Percentiles rank a stretch among this genome's conserved stretches.
Evolutionary conservation across 2,329 filamentous ascomycete genomes (phyloP).

Genomic region (Stenocarpella maydis): DNA sequence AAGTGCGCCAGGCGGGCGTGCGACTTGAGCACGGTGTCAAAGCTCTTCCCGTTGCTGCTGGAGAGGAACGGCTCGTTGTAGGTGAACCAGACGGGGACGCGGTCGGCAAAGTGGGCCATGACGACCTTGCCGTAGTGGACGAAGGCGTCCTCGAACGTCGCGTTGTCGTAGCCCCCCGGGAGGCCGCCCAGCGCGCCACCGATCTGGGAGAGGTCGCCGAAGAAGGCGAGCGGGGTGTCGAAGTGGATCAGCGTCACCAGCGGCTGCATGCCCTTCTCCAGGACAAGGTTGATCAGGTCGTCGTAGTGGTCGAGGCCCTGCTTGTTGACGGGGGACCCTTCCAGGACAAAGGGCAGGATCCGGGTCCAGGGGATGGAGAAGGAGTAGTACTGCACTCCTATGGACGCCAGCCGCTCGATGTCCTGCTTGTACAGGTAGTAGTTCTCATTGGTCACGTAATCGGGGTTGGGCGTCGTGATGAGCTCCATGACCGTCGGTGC

Average conservation of each 20-base stretch:
- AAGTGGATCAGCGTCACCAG: conserved; percentile 58
- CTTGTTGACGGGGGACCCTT: conserved; percentile 59
- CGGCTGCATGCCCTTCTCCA: conserved; percentile 59
- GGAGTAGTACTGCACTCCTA: conserved; percentile 60
- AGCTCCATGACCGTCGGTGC: conserved; percentile 54
- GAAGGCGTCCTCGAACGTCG: conserved; percentile 58
- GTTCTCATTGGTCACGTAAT: conserved; percentile 55
- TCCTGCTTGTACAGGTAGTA: conserved; percentile 66
- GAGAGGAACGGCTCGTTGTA: conserved; percentile 61
- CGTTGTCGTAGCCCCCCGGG: conserved; percentile 55
- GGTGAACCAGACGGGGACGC: conserved; percentile 61
- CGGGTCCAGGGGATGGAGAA: conserved; percentile 62
- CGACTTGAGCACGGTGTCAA: conserved; percentile 54
- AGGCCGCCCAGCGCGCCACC: conserved; percentile 46
- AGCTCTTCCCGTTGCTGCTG: conserved; percentile 48
- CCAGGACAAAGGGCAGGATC: conserved; percentile 60
- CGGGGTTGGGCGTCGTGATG: conserved; percentile 37
- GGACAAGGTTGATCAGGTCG: conserved; percentile 58
- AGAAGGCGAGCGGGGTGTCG: conserved; percentile 56
- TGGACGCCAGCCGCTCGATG: conserved; percentile 59
- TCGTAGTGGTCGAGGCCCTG: conserved; percentile 62
- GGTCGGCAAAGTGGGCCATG: conserved; percentile 59
- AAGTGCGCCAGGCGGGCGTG: conserved; percentile 60
- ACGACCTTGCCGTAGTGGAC: conserved; percentile 62
- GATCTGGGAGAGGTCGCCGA: conserved; percentile 42